Conservation (phyloP, 169 alveolate species). For the Eimeria acervulina region DNA sequence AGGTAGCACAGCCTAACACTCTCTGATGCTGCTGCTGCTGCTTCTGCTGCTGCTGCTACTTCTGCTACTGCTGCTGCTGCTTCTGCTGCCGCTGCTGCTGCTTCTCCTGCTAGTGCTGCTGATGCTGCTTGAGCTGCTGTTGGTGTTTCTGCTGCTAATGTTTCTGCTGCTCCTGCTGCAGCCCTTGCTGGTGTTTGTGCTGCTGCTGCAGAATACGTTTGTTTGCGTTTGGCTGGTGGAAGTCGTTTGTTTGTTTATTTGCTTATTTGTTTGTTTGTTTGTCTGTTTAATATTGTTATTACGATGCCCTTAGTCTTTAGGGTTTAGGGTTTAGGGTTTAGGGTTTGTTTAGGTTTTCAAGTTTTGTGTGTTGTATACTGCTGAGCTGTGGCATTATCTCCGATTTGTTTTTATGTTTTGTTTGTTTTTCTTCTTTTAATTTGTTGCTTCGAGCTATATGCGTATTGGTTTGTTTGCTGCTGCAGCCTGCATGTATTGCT, state of each 20-base stretch:
- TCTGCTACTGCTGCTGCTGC: neutral
- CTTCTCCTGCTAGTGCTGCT: too few species aligned
- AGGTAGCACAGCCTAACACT: neutral
- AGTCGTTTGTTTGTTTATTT: neutral
- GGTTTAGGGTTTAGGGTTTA: too few species aligned
- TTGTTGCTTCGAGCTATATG: neutral
- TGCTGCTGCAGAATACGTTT: neutral
- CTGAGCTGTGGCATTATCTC: too few species aligned
- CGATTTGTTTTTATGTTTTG: neutral
- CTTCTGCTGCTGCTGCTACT: slow-evolving; percentile 4
- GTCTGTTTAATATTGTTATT: neutral
- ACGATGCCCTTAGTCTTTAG: too few species aligned
- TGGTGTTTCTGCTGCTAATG: too few species aligned
- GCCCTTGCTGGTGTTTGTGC: neutral
- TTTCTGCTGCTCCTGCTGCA: too few species aligned
- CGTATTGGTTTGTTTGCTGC: neutral
- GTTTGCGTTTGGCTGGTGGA: too few species aligned
- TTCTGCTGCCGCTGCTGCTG: neutral
- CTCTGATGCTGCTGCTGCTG: neutral
- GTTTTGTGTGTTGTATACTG: too few species aligned
- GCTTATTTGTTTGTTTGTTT: neutral
- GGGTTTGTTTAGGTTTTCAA: too few species aligned
- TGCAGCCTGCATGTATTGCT: too few species aligned
- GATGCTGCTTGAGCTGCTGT: too few species aligned
- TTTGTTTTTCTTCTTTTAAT: neutral